Conservation (phyloP, 164 flowering plant genomes). For the Berberis vulgaris region DNA sequence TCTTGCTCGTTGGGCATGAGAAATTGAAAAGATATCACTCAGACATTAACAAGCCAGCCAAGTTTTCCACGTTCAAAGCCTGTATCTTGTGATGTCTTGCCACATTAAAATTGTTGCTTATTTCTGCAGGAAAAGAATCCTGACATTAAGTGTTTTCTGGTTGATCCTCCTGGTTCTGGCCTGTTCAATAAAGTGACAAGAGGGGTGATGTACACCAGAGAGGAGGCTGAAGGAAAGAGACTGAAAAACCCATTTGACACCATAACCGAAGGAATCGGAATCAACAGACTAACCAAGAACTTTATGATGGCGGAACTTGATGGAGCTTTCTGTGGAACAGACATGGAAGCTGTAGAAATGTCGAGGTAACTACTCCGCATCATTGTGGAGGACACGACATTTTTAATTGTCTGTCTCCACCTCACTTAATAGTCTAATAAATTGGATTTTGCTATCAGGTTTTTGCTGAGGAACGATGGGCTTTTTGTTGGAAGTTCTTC, state of each 20-base stretch:
- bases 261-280: conserved; percentile 97
- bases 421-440: too few species aligned
- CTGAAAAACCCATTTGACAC: conserved; percentile 97
- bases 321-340: conserved; percentile 89
- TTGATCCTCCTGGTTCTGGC: conserved; percentile 98
- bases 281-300: conserved; percentile 79
- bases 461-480: conserved; percentile 82
- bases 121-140: conserved; percentile 62
- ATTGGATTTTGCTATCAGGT: conserved; percentile 38
- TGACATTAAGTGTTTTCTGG: conserved; percentile 62
- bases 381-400: too few species aligned
- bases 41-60: too few species aligned
- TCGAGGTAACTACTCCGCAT: conserved; percentile 43
- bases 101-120: neutral
- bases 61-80: neutral
- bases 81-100: neutral
- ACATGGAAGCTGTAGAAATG: conserved; percentile 94
- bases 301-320: conserved; percentile 77
- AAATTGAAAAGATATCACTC: too few species aligned
- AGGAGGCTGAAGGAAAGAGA: conserved; percentile 94
- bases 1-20: too few species aligned
- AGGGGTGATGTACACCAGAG: conserved; percentile 90
- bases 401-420: too few species aligned
- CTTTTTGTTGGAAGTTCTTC: conserved; percentile 96
- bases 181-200: conserved; percentile 90